A percentile compares a stretch with the other conserved stretches of the same genome.
Evolutionary conservation across 2,329 filamentous ascomycete species (phyloP).

Genomic region (Arthrobotrys entomopaga): DNA sequence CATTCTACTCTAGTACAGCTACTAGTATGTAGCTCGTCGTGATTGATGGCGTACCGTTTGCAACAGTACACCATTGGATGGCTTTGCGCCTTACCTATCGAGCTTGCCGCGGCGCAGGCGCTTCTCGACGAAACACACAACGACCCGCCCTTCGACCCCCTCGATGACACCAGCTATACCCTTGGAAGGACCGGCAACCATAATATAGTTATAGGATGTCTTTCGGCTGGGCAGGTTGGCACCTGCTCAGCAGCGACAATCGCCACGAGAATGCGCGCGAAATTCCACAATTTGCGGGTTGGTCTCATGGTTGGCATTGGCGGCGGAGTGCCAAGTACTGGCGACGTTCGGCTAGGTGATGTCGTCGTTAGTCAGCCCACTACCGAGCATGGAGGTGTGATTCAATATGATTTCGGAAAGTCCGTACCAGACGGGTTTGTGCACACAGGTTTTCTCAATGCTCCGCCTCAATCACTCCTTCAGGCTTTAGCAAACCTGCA

Average conservation of each 20-base stretch:
- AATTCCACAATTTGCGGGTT: conserved; percentile 35
- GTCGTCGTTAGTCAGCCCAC: conserved; percentile 1
- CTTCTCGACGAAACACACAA: conserved; percentile 14
- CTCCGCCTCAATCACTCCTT: neutral
- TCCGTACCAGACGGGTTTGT: neutral
- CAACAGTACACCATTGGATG: conserved; percentile 10
- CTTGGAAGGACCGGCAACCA: conserved; percentile 60
- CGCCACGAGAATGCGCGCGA: conserved; percentile 17
- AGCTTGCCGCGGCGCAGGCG: neutral
- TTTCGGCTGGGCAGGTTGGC: conserved; percentile 60
- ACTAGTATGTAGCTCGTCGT: conserved; percentile 1
- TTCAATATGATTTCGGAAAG: conserved; percentile 9
- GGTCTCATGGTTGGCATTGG: conserved; percentile 59
- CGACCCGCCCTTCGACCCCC: neutral
- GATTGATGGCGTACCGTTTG: neutral
- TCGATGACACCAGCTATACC: conserved; percentile 60
- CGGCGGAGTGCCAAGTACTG: conserved; percentile 56
- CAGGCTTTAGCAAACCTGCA: neutral
- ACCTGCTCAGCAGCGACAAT: conserved; percentile 60
- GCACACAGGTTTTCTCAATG: neutral
- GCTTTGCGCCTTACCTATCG: conserved; percentile 14
- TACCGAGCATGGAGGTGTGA: neutral
- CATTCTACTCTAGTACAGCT: neutral
- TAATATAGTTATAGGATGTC: conserved; percentile 60
- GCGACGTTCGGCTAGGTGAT: conserved; percentile 38